Percentiles rank a stretch among this genome's conserved stretches.
phyloP scores from a whole-genome alignment of 2,329 filamentous ascomycete genomes.

The Onygenales sp. region DNA sequence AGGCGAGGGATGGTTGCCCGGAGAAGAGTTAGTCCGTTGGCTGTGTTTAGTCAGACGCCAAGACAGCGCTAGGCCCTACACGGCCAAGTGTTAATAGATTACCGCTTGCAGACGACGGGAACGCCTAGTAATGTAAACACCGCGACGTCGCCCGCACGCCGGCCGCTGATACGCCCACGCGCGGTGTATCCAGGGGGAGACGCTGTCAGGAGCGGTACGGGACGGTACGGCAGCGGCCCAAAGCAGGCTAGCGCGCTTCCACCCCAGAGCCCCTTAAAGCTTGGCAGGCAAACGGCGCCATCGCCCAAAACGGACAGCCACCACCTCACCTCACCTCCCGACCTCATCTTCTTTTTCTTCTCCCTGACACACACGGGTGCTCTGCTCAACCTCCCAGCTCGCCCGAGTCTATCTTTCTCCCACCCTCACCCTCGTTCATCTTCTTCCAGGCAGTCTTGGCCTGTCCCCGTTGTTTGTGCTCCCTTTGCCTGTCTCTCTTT shows the following conservation, averaged over 20 bases:
- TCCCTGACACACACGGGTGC: neutral
- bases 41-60: neutral
- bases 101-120: neutral
- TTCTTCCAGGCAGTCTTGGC: neutral
- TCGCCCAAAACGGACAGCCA: too few species aligned
- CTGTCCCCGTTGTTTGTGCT: neutral
- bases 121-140: neutral
- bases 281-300: too few species aligned
- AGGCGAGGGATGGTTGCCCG: neutral
- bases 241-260: neutral
- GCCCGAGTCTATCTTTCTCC: constrained; percentile 13
- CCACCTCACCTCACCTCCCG: neutral
- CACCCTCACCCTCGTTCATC: constrained; percentile 7
- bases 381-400: constrained; percentile 10
- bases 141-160: too few species aligned
- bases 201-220: too few species aligned
- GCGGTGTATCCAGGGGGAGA: too few species aligned
- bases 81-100: neutral
- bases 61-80: neutral
- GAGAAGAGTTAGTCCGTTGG: neutral
- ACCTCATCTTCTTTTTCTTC: constrained; percentile 1
- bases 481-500: neutral
- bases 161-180: too few species aligned
- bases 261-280: neutral
- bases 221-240: neutral